Conservation (phyloP, 2,329 filamentous ascomycete species). For the Trichocomaceae sp. region DNA sequence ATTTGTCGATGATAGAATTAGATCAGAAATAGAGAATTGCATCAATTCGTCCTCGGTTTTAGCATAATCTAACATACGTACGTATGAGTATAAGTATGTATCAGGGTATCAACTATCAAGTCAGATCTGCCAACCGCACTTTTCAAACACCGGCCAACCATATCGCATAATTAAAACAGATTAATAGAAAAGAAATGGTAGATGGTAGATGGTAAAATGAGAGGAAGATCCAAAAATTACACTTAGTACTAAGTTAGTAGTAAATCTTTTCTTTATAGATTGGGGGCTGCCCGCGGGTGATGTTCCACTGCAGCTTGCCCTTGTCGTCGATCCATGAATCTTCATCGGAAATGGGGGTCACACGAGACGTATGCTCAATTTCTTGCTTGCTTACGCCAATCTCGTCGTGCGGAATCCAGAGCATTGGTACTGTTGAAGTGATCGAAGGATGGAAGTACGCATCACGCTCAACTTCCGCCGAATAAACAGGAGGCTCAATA, state of each 20-base stretch:
- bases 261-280: slow-evolving; percentile 53
- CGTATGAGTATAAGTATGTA: neutral
- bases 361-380: slow-evolving; percentile 61
- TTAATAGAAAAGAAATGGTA: neutral
- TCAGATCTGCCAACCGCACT: neutral
- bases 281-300: slow-evolving; percentile 50
- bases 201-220: no score
- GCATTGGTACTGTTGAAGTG: slow-evolving; percentile 53
- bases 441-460: slow-evolving; percentile 72
- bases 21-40: neutral
- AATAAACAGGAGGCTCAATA: slow-evolving; percentile 53
- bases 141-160: neutral
- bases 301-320: slow-evolving; percentile 57
- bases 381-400: slow-evolving; percentile 72
- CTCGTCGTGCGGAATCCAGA: slow-evolving; percentile 80
- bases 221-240: no score
- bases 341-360: slow-evolving; percentile 75
- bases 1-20: no score
- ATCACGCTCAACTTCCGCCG: slow-evolving; percentile 54
- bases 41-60: neutral
- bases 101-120: slow-evolving; percentile 7
- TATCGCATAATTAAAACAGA: neutral
- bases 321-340: slow-evolving; percentile 65
- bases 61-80: no score
- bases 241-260: slow-evolving; percentile 41